Conservation (phyloP, 352 stramenopile genomes). For the Pythium sp. region DNA sequence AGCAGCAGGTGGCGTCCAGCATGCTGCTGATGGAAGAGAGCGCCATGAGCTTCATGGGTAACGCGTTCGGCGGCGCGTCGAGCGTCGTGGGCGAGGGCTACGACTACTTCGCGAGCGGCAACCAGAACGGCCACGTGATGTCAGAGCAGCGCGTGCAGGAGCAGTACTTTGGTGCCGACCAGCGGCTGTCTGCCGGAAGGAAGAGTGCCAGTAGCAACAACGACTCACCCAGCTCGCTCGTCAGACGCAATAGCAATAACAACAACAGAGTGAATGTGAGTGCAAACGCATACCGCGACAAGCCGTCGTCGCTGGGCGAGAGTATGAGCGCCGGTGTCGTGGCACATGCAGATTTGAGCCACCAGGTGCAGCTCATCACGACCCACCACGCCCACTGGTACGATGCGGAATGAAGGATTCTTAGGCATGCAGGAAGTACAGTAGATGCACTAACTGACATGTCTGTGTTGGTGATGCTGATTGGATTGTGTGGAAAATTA, state of each 20-base stretch:
- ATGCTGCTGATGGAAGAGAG: slow-evolving; percentile 48
- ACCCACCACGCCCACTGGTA: slow-evolving; percentile 73
- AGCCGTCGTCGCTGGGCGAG: slow-evolving; percentile 34
- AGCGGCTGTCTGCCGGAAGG: slow-evolving; percentile 4
- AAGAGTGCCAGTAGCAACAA: slow-evolving; percentile 4
- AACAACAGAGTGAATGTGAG: slow-evolving; percentile 26
- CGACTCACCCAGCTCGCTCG: slow-evolving; percentile 20
- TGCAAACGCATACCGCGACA: slow-evolving; percentile 18
- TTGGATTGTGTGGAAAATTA: too few species aligned
- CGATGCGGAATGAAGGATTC: background rate
- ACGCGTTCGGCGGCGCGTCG: slow-evolving; percentile 18
- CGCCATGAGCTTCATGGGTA: slow-evolving; percentile 12
- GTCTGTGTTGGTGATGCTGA: too few species aligned
- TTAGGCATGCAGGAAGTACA: too few species aligned
- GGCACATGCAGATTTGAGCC: slow-evolving; percentile 70
- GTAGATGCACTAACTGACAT: too few species aligned
- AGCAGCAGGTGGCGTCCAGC: slow-evolving; percentile 21
- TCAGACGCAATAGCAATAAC: slow-evolving; percentile 15
- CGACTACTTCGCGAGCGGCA: slow-evolving; percentile 20
- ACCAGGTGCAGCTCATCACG: slow-evolving; percentile 70
- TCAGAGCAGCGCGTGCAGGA: slow-evolving; percentile 16
- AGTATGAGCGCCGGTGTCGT: slow-evolving; percentile 55
- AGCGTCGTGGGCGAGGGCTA: slow-evolving; percentile 15
- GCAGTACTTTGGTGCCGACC: slow-evolving; percentile 30
- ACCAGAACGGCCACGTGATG: slow-evolving; percentile 1